These are phyloP conservation scores for Urtica urens DNA, from an alignment of 306 rosid species.

Conservation along the genomic window DNA sequence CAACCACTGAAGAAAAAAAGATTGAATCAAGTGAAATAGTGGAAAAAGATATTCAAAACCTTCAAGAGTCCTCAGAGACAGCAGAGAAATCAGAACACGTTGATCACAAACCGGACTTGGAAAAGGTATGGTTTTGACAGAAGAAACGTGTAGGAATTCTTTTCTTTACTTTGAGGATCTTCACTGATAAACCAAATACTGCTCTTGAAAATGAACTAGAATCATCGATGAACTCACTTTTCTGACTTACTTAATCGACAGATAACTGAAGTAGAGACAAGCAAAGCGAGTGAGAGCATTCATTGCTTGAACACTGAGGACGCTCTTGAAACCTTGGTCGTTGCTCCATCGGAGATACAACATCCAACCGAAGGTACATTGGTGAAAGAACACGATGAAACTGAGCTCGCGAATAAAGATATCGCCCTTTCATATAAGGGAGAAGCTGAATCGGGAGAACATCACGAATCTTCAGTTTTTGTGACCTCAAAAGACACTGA, in stretches of 20 bases:
- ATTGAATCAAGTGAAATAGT: slow-evolving; percentile 14
- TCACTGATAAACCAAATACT: background rate
- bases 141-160: background rate
- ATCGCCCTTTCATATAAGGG: background rate
- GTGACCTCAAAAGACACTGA: background rate
- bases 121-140: slow-evolving; percentile 16
- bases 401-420: background rate
- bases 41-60: slow-evolving; percentile 13
- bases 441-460: background rate
- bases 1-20: slow-evolving; percentile 6
- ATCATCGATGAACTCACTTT: background rate
- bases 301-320: background rate
- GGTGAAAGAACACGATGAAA: background rate
- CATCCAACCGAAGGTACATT: background rate
- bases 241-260: slow-evolving; percentile 8
- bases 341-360: background rate
- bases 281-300: slow-evolving; percentile 12
- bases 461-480: background rate
- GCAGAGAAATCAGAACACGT: slow-evolving; percentile 5
- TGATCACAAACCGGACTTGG: slow-evolving; percentile 1
- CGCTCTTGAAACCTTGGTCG: background rate
- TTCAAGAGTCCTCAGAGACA: slow-evolving; percentile 11
- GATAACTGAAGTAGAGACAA: slow-evolving; percentile 11
- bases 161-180: background rate
- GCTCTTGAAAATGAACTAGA: background rate